Percentiles rank a stretch among this genome's conserved stretches.
Evolutionary conservation across 345 rosid genomes (phyloP).

Genomic region (Psidium friedrichsthalianum): DNA sequence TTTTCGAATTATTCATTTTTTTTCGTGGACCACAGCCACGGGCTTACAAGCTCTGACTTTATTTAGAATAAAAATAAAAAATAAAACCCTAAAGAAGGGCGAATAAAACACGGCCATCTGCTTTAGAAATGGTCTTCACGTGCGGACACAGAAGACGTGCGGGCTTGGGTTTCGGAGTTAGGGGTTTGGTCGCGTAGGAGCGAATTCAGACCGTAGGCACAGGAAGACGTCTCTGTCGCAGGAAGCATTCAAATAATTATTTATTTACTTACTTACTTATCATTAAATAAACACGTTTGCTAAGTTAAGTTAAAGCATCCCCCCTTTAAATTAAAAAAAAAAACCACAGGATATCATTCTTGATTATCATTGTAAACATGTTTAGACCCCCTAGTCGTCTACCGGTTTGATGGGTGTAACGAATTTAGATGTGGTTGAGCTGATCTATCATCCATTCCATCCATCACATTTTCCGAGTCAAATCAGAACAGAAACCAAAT

Average conservation of each 20-base stretch:
- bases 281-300: neutral
- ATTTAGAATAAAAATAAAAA: no score
- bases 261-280: neutral
- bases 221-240: neutral
- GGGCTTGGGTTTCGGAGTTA: neutral
- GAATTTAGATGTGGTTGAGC: conserved; percentile 40
- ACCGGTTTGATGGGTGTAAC: conserved; percentile 40
- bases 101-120: neutral
- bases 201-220: neutral
- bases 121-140: neutral
- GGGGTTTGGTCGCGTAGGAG: neutral
- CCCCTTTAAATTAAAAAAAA: neutral
- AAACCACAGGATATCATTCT: neutral
- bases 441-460: conserved; percentile 20
- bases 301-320: neutral
- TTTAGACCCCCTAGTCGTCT: neutral
- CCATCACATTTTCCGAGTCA: neutral
- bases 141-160: neutral
- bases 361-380: neutral
- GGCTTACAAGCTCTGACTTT: no score
- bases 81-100: no score
- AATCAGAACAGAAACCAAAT: neutral
- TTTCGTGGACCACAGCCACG: no score
- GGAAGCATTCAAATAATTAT: neutral
- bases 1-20: accelerated